Conservation (phyloP, 805 yeast species). For the Candida caryicola region DNA sequence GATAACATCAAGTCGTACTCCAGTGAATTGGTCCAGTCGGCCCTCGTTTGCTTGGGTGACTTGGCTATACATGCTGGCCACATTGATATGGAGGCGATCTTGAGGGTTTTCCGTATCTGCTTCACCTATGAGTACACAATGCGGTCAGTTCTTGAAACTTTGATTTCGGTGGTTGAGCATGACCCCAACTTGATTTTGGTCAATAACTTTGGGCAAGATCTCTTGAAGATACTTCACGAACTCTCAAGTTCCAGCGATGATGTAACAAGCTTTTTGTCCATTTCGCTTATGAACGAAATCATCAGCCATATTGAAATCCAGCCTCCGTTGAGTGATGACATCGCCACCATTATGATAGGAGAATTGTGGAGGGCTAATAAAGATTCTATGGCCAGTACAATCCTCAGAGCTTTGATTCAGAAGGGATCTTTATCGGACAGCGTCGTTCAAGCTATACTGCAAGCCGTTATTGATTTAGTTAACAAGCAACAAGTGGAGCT, state of each 20-base stretch:
- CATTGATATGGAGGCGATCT: slow-evolving; percentile 7
- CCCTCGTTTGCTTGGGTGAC: slow-evolving; percentile 25
- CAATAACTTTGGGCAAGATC: neutral
- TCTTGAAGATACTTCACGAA: slow-evolving; percentile 17
- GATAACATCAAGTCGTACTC: slow-evolving; percentile 23
- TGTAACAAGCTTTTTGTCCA: slow-evolving; percentile 8
- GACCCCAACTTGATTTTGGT: neutral
- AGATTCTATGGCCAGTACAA: neutral
- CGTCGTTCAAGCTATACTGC: neutral
- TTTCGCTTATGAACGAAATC: slow-evolving; percentile 4
- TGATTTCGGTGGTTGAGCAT: slow-evolving; percentile 15
- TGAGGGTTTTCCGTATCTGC: slow-evolving; percentile 19
- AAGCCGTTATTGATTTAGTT: neutral
- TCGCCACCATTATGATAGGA: neutral
- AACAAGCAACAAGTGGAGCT: neutral
- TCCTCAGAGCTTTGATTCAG: neutral
- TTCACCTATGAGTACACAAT: slow-evolving; percentile 26
- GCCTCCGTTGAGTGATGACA: neutral
- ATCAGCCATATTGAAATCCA: neutral
- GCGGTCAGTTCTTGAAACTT: slow-evolving; percentile 24
- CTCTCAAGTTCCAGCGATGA: slow-evolving; percentile 30
- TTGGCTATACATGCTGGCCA: slow-evolving; percentile 12
- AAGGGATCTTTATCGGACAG: neutral
- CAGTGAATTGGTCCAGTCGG: slow-evolving; percentile 27
- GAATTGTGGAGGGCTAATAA: neutral